These are phyloP conservation scores for Ceratocystis lukuohia DNA, from an alignment of 2,329 filamentous ascomycete species.

Conservation along the genomic window DNA sequence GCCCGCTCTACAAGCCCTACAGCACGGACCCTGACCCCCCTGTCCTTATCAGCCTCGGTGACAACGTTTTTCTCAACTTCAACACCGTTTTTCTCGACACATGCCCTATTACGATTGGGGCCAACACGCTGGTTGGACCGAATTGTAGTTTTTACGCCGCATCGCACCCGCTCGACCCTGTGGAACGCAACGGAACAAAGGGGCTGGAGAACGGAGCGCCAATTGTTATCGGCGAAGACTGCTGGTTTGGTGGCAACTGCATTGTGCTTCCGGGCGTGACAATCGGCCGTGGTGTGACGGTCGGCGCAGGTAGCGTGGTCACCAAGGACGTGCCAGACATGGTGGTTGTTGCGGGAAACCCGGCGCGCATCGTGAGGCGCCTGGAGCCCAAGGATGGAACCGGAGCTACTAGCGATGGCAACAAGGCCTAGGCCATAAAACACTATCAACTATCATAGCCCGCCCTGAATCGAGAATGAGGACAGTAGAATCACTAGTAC, in stretches of 20 bases:
- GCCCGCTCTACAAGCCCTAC: no score
- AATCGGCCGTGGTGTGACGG: constrained; percentile 57
- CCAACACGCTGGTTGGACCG: constrained; percentile 64
- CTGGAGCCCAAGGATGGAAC: constrained; percentile 4
- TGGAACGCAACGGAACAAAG: constrained; percentile 55
- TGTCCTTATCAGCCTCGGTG: constrained; percentile 39
- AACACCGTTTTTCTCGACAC: constrained; percentile 68
- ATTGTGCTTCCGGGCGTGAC: constrained; percentile 63
- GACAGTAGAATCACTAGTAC: constrained; percentile 71
- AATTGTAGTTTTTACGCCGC: constrained; percentile 64
- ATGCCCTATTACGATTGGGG: constrained; percentile 58
- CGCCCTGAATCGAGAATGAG: constrained; percentile 85
- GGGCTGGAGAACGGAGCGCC: constrained; percentile 64
- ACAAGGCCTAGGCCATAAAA: not conserved
- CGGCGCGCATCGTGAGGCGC: constrained; percentile 40
- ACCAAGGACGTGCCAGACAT: constrained; percentile 60
- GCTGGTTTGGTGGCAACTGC: constrained; percentile 63
- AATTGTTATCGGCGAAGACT: constrained; percentile 66
- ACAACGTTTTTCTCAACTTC: constrained; percentile 60
- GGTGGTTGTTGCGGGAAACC: constrained; percentile 52
- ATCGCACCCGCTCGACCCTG: constrained; percentile 64
- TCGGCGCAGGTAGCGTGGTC: constrained; percentile 74
- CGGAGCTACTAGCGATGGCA: constrained; percentile 12
- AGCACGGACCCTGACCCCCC: not conserved
- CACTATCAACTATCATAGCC: constrained; percentile 41